Evolutionary conservation across 2,329 filamentous ascomycete species (phyloP).

Genomic region (Neopestalotiopsis sp.): DNA sequence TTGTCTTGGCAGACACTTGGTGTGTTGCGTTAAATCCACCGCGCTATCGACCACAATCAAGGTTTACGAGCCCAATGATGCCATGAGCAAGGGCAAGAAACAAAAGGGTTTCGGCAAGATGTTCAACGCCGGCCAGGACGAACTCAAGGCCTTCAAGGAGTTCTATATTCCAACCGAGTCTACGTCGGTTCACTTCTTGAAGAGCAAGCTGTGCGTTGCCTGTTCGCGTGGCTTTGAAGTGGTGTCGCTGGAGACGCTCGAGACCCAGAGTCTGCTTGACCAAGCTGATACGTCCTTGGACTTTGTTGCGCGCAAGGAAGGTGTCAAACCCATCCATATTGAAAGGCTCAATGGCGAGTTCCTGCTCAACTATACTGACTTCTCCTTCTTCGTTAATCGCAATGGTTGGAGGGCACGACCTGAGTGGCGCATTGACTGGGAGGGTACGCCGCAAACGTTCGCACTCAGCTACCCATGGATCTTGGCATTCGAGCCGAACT

Average conservation of each 20-base stretch:
- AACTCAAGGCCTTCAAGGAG: constrained; percentile 96
- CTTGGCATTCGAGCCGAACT: constrained; percentile 94
- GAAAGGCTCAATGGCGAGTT: constrained; percentile 97
- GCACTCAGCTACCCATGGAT: constrained; percentile 97
- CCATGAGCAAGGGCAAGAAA: constrained; percentile 91
- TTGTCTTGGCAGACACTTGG: constrained; percentile 89
- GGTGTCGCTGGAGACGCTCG: constrained; percentile 94
- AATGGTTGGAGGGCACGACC: constrained; percentile 96
- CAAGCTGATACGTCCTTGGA: constrained; percentile 98
- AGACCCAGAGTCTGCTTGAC: constrained; percentile 95
- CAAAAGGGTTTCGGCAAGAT: constrained; percentile 95
- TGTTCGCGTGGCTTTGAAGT: constrained; percentile 97
- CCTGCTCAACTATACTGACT: constrained; percentile 96
- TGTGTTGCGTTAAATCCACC: constrained; percentile 95
- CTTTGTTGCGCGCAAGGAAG: constrained; percentile 93
- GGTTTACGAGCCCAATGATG: constrained; percentile 97
- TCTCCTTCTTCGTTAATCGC: constrained; percentile 98
- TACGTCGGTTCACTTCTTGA: constrained; percentile 97
- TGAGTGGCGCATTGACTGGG: constrained; percentile 98
- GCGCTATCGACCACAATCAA: constrained; percentile 96
- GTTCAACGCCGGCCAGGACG: constrained; percentile 91
- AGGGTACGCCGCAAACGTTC: constrained; percentile 89
- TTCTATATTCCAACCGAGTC: constrained; percentile 99
- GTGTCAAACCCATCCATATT: constrained; percentile 94
- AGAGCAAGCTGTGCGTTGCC: constrained; percentile 94